Evolutionary conservation across 805 yeast species (phyloP), one percentile per base, ranked within the genome.

Genomic region (Spathaspora arborariae): DNA sequence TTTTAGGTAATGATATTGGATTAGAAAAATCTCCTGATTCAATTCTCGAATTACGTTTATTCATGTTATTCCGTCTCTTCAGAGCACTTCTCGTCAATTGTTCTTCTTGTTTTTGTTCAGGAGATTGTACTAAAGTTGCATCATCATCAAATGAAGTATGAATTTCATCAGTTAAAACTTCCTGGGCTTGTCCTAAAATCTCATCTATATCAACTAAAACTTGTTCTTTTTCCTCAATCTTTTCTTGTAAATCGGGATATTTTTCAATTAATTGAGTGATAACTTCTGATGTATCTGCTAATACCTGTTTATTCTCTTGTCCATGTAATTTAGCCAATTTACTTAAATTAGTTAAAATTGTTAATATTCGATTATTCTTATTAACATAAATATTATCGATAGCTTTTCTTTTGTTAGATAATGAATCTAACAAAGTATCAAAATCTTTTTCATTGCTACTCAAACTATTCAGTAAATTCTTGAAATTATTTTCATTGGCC

Each of bases 361-460:
- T 73, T 35, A 68, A 59, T 2, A 79, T 62, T 4, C 68, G 58
- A 34, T 66, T 67, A 55, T 79, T 78, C 58, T 75, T 76, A 51
- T 68, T 72, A 30, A 66, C 64, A 51, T 78, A 79, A 47, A 76
- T 65, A 37, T 63, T 64, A 50, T 81, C 85, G 60, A 81, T 59
- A 34, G 76, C 69, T 44, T 67, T 68, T 7, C 80, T 65, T 52
- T 75, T 76, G 49, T 70, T 68, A 9, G 72, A 63, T 47, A 80
- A 60, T 15, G 77, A 67, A 48, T 79, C 79, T 52, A 78, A 64
- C 20, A 78, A 65, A n/a, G 75, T 67, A 45, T 68, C 72, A 15
- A 81, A 63, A 50, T 76, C 80, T 22, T 75, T 70, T 45, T 80
- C 81, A 52, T 75, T 76, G 46, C 62, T 61, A 19, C 62, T 58